Evolutionary conservation across 495 filamentous ascomycete species (phyloP), one percentile per base, ranked within the genome.

Genomic region (Talaromyces wortmannii): DNA sequence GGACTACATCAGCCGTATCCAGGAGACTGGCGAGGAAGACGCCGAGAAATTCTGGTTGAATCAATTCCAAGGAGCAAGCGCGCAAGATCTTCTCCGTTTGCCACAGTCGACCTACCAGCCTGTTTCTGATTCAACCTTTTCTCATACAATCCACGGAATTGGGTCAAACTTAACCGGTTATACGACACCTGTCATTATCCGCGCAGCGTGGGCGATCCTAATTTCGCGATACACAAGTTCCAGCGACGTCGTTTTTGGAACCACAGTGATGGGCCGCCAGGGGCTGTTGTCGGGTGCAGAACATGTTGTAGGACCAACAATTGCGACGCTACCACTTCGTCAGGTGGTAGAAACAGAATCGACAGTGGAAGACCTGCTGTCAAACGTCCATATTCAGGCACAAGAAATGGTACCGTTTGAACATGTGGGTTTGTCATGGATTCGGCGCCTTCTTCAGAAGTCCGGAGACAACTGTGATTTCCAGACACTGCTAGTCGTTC

Each of bases 371-470:
- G 52, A 71, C 3, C 57, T 61, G 58, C 63, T 84, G 11, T 60
- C 68, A 40, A 45, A 63, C 0, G 67, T 86, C 2, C 76, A 82
- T 33, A 60, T 70, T 40, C 68, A 77, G 40, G 64, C 72, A 6
- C 59, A 72, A 5, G 67, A 62, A 0, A 73, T 74, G 31, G 78
- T 80, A 5, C 71, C 80, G 0, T 77, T 76, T 59, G 76, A 87
- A 61, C 80, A 85, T 40, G 63, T 73, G 32, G 84, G 83, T 2
- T 62, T 87, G 45, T 78, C 83, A 58, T 69, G 82, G 46, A 86
- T 87, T 45, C 69, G 72, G 33, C 63, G 63, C 4, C 60, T 83
- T n/a, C 31, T 51, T 47, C 12, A 15, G 3, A 18, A 47, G n/a
- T n/a, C 45, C 15, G 45, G 17, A 47, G 8, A 47, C 8, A 18